Conservation (phyloP, 2,329 filamentous ascomycete species). For the Aphanoascus verrucosus region DNA sequence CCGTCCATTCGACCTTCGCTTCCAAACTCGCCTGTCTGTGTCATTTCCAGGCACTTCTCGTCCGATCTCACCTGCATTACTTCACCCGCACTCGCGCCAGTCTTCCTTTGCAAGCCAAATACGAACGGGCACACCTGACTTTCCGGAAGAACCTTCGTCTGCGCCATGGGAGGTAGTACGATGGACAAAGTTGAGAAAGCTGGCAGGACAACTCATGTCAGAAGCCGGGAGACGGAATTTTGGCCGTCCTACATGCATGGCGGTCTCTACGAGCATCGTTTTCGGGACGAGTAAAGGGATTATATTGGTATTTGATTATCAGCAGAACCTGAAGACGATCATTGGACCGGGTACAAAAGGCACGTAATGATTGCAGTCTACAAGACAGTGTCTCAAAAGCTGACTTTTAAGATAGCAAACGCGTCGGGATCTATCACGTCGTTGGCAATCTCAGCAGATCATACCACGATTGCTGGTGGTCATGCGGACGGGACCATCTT, state of each 20-base stretch:
- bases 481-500: constrained; percentile 88
- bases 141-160: constrained; percentile 62
- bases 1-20: constrained; percentile 86
- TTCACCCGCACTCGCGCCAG: constrained; percentile 67
- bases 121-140: constrained; percentile 46
- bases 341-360: constrained; percentile 89
- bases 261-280: constrained; percentile 77
- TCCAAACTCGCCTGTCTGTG: constrained; percentile 74
- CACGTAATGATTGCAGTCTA: constrained; percentile 29
- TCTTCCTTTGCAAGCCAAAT: constrained; percentile 66
- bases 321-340: constrained; percentile 86
- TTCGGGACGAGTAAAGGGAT: constrained; percentile 90
- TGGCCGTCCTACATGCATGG: constrained; percentile 79
- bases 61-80: constrained; percentile 64
- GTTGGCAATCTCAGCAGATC: constrained; percentile 83
- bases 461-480: constrained; percentile 80
- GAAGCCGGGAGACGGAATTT: constrained; percentile 88
- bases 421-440: constrained; percentile 83
- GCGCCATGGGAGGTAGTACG: constrained; percentile 93
- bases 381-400: not conserved
- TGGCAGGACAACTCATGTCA: constrained; percentile 82
- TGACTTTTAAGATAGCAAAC: constrained; percentile 48
- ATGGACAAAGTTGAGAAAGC: constrained; percentile 87
- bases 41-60: constrained; percentile 52
- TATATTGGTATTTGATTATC: constrained; percentile 92